These are phyloP conservation scores for Apiosordaria backusii DNA, from an alignment of 495 filamentous ascomycete genomes.

Conservation along the genomic window DNA sequence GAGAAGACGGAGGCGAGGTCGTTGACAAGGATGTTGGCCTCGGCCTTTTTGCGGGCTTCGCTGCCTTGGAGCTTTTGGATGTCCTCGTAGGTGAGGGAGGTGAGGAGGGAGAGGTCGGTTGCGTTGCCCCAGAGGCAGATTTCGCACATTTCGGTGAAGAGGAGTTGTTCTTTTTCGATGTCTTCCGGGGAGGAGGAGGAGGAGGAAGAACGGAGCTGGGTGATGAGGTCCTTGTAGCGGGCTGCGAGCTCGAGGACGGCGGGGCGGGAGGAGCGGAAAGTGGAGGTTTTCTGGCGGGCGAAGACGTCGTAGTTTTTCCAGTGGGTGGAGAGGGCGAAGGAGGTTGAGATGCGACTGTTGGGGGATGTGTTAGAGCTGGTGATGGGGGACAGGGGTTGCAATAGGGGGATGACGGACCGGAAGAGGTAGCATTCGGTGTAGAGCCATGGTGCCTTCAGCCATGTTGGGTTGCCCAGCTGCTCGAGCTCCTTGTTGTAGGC, in stretches of 20 bases:
- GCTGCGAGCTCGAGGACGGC: constrained; percentile 91
- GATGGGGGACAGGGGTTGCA: background rate
- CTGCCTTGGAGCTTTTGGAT: constrained; percentile 94
- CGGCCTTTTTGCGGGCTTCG: constrained; percentile 73
- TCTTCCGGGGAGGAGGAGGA: constrained; percentile 42
- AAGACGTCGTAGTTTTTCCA: constrained; percentile 97
- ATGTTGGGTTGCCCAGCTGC: constrained; percentile 66
- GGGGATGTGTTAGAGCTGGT: constrained; percentile 9
- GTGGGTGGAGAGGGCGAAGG: constrained; percentile 70
- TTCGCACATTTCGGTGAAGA: constrained; percentile 93
- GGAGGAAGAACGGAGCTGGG: constrained; percentile 51
- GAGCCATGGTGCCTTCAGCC: constrained; percentile 84
- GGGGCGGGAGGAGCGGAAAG: constrained; percentile 87
- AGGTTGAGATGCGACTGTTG: constrained; percentile 65
- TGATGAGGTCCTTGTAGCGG: constrained; percentile 74
- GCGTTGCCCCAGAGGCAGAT: constrained; percentile 98
- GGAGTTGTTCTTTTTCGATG: constrained; percentile 65
- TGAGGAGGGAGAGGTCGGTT: constrained; percentile 88
- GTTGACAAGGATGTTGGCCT: constrained; percentile 87
- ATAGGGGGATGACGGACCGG: constrained; percentile 44
- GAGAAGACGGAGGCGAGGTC: constrained; percentile 72
- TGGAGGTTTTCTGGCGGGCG: constrained; percentile 82
- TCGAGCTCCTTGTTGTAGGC: constrained; percentile 84
- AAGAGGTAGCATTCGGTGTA: constrained; percentile 94
- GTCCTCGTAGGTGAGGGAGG: constrained; percentile 86